phyloP scores from a whole-genome alignment of 2,329 filamentous ascomycete species.

The Mariannaea elegans region DNA sequence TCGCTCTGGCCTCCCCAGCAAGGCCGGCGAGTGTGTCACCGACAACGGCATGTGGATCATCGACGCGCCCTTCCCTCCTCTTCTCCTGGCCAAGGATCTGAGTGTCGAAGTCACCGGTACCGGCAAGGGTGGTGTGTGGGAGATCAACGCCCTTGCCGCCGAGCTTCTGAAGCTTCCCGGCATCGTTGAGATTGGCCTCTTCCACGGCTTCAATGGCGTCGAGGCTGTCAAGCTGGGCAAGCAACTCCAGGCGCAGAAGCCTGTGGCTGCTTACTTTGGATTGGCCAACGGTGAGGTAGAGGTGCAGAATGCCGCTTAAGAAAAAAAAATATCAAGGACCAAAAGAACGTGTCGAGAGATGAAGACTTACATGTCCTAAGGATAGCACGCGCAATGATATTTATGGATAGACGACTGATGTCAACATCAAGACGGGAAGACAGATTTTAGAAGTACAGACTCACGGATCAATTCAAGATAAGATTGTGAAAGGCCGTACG shows the following conservation, averaged over 20 bases:
- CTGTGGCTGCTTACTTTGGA: constrained; percentile 94
- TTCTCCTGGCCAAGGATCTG: constrained; percentile 70
- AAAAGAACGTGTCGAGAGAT: not conserved
- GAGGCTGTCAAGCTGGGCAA: constrained; percentile 65
- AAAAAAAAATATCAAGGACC: constrained; percentile 1
- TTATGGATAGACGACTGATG: not conserved
- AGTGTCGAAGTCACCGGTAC: constrained; percentile 59
- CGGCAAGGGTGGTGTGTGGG: constrained; percentile 72
- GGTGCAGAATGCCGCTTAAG: constrained; percentile 41
- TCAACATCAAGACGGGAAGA: not conserved
- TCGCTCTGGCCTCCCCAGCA: constrained; percentile 76
- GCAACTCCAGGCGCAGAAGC: constrained; percentile 81
- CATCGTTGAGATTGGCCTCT: constrained; percentile 91
- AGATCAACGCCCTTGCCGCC: constrained; percentile 77
- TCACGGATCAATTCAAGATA: not conserved
- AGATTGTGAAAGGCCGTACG: no score
- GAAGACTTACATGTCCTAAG: not conserved
- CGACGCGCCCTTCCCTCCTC: constrained; percentile 84
- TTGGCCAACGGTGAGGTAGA: constrained; percentile 77
- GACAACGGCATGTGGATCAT: constrained; percentile 78
- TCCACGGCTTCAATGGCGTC: constrained; percentile 81
- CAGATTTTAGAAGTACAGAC: not conserved
- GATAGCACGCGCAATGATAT: not conserved
- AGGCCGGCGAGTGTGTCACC: constrained; percentile 78
- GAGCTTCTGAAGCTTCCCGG: constrained; percentile 84